Base-by-base conservation (phyloP, 805 yeast species). In the Isabelozyma rhagii region DNA sequence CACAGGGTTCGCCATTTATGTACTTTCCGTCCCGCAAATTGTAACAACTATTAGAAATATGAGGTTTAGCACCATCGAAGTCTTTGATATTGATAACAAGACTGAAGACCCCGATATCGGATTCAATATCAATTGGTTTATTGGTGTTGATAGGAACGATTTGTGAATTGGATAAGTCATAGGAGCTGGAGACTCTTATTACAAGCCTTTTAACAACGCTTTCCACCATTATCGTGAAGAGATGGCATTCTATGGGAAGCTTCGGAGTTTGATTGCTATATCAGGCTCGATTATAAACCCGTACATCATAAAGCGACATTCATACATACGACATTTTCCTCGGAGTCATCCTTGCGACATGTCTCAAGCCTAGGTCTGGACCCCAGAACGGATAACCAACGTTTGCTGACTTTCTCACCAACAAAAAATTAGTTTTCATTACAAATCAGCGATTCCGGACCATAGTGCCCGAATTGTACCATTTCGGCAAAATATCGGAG, bases 131-230 rank as follows among this genome's bases (percentile, higher is more conserved):
- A 1, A 75, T 50, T 1, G 77, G 74, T 3, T 47, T 51, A 34
- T 68, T 68, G 1, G 78, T 61, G 53, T 80, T 80, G 11, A 81
- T 74, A 0, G 81, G 77, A 1, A 79, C 75, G 3, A 65, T 52
- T 42, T 59, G 59, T 41, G 55, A 59, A 4, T 57, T 53, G 9
- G 52, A 58, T 2, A 43, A 17, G 13, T 61, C 62, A 46, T 68
- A 69, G 34, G 49, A 51, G 18, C 62, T 56, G 7, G 72, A 51
- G 0, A 68, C 75, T 29, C 58, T 63, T 17, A 74, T 66, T 11
- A 66, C 51, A 48, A 74, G 60, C 49, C 74, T 53, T 53, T 71
- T 71, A 13, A 56, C 58, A 52, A 60, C 58, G 3, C 55, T 17
- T 43, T 43, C 40, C 7, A 10, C 43, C 43, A 41, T 41, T 8